phyloP scores from a whole-genome alignment of 768 basidiomycete genomes.

The Lactarius indigo region DNA sequence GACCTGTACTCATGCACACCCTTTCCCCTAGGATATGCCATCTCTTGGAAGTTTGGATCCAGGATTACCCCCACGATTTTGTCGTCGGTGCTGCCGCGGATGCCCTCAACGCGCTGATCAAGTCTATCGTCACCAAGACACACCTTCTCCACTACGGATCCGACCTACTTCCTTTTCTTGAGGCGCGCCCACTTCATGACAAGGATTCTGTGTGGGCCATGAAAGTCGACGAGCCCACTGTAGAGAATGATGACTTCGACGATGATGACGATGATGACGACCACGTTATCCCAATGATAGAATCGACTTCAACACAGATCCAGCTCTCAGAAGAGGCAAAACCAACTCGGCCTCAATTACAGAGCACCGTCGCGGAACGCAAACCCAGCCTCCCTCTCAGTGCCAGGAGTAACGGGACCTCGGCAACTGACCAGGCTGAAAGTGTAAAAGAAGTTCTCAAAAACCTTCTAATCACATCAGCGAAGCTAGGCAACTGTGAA shows the following conservation, averaged over 20 bases:
- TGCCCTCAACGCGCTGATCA: constrained; percentile 71
- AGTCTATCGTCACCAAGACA: constrained; percentile 73
- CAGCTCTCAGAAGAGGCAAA: constrained; percentile 17
- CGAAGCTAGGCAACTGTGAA: constrained; percentile 54
- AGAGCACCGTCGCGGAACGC: constrained; percentile 50
- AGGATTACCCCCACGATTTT: constrained; percentile 74
- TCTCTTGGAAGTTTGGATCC: constrained; percentile 74
- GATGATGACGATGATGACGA: constrained; percentile 49
- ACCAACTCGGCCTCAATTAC: constrained; percentile 5
- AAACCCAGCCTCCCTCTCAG: constrained; percentile 65
- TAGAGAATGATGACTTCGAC: constrained; percentile 59
- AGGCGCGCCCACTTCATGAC: constrained; percentile 64
- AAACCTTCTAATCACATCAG: constrained; percentile 55
- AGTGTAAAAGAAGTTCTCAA: constrained; percentile 56
- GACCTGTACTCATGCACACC: constrained; percentile 3
- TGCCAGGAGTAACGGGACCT: constrained; percentile 27
- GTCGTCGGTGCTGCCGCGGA: constrained; percentile 70
- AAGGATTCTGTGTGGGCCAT: constrained; percentile 73
- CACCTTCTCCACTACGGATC: constrained; percentile 83
- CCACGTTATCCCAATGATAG: constrained; percentile 23
- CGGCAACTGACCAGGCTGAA: constrained; percentile 10
- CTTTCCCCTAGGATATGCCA: constrained; percentile 61
- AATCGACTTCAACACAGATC: constrained; percentile 27
- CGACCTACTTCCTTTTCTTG: constrained; percentile 77
- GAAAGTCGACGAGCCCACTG: constrained; percentile 53